These are phyloP conservation scores for Brassica rapa DNA, from an alignment of 345 rosid genomes.

Conservation along the genomic window DNA sequence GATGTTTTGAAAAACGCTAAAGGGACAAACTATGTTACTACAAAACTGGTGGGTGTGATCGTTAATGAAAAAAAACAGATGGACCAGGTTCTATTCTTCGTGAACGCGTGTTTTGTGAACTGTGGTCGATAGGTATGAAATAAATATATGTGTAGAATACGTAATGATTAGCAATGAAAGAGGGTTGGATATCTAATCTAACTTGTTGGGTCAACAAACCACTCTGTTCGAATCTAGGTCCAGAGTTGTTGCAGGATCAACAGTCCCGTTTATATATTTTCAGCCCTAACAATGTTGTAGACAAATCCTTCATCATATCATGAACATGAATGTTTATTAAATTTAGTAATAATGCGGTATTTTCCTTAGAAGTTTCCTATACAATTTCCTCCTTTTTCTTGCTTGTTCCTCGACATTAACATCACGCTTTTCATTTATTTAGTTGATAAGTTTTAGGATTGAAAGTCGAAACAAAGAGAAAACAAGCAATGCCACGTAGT, in stretches of 20 bases:
- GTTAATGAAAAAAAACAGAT: conserved; percentile 6
- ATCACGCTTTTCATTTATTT: conserved; percentile 13
- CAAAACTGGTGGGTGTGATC: conserved; percentile 36
- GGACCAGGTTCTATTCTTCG: conserved; percentile 27
- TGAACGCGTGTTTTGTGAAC: conserved; percentile 31
- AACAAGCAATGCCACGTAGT: conserved; percentile 26
- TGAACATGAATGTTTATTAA: background rate
- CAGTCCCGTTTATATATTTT: conserved; percentile 13
- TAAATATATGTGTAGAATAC: background rate
- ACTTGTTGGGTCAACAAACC: conserved; percentile 45
- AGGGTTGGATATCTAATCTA: conserved; percentile 36
- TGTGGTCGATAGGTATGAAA: conserved; percentile 17
- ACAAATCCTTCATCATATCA: background rate
- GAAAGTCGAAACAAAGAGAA: conserved; percentile 10
- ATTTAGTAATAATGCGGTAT: background rate
- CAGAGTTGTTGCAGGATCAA: conserved; percentile 31
- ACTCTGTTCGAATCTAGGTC: conserved; percentile 16
- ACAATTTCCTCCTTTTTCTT: background rate
- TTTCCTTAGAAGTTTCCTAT: conserved; percentile 16
- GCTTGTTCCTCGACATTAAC: conserved; percentile 10
- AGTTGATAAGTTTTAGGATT: conserved; percentile 15
- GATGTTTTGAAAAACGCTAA: background rate
- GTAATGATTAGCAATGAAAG: conserved; percentile 11
- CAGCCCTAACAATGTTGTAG: conserved; percentile 7
- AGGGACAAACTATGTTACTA: conserved; percentile 35